Percentiles rank a stretch among this genome's conserved stretches.
These are phyloP conservation scores for Periconia sp. DNA, from an alignment of 2,329 filamentous ascomycete species.

Conservation along the genomic window DNA sequence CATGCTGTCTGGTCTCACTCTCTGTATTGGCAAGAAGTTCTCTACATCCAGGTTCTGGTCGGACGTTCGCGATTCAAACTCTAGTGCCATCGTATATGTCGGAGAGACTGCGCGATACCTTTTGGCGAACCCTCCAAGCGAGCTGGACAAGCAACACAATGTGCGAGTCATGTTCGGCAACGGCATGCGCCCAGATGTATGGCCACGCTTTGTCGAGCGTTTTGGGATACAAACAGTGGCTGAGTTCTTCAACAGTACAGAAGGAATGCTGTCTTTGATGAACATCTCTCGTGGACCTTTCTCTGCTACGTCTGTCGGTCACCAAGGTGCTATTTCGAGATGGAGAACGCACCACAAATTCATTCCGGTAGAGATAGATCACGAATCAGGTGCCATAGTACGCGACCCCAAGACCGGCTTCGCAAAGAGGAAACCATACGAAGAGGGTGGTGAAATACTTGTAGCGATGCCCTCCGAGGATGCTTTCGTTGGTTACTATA, in stretches of 20 bases:
- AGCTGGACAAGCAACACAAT: constrained; percentile 61
- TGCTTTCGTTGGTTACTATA: constrained; percentile 70
- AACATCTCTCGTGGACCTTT: constrained; percentile 65
- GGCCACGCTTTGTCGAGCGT: constrained; percentile 64
- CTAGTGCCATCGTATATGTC: constrained; percentile 75
- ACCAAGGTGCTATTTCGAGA: constrained; percentile 67
- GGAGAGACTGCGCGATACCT: constrained; percentile 77
- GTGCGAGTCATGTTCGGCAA: constrained; percentile 66
- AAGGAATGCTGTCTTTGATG: constrained; percentile 66
- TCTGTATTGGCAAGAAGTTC: constrained; percentile 69
- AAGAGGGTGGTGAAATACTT: constrained; percentile 74
- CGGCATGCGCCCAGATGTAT: constrained; percentile 69
- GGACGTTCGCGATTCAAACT: constrained; percentile 67
- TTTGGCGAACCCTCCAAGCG: constrained; percentile 65
- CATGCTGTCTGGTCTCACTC: constrained; percentile 57
- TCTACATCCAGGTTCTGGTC: constrained; percentile 70
- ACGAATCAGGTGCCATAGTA: constrained; percentile 66
- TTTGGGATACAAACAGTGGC: constrained; percentile 64
- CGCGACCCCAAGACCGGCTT: constrained; percentile 70
- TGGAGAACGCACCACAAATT: constrained; percentile 56
- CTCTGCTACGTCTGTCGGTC: constrained; percentile 65
- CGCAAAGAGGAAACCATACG: constrained; percentile 63
- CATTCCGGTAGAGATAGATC: constrained; percentile 69
- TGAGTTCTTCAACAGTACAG: constrained; percentile 79
- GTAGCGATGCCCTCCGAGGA: constrained; percentile 61